Conservation (phyloP, 192 early-diverging fungal species). For the Chytriomyces confervae region DNA sequence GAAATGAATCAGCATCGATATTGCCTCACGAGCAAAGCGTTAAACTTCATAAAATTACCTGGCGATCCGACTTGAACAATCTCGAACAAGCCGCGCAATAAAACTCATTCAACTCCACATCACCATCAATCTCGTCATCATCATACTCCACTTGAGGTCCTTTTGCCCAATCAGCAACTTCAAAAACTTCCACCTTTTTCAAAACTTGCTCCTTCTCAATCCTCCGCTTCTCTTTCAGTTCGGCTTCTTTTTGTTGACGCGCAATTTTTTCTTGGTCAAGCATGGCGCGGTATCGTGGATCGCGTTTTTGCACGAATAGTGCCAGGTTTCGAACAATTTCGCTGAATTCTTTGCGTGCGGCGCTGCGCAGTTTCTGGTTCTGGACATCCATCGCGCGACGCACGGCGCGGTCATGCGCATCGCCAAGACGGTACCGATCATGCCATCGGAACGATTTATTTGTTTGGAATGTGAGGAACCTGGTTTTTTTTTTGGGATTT, state of each 20-base stretch:
- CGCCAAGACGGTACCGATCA: conserved; percentile 84
- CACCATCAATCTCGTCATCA: conserved; percentile 42
- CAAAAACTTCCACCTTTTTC: conserved; percentile 34
- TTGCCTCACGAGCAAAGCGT: neutral
- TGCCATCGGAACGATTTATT: conserved; percentile 92
- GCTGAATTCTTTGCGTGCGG: conserved; percentile 59
- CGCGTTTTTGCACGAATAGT: conserved; percentile 80
- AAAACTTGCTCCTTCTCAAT: conserved; percentile 45
- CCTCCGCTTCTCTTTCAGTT: conserved; percentile 61
- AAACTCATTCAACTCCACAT: conserved; percentile 57
- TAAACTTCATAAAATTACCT: conserved; percentile 34
- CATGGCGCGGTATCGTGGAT: conserved; percentile 83
- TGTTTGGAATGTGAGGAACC: conserved; percentile 81
- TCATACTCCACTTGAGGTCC: conserved; percentile 42
- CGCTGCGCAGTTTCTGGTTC: conserved; percentile 83
- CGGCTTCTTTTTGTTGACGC: conserved; percentile 65
- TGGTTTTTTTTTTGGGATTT: conserved; percentile 12
- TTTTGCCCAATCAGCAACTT: conserved; percentile 46
- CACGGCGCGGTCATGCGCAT: conserved; percentile 80
- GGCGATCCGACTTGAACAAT: conserved; percentile 76
- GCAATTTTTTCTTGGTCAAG: conserved; percentile 63
- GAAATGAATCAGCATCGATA: neutral
- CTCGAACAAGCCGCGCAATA: conserved; percentile 90
- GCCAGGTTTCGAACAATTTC: conserved; percentile 68
- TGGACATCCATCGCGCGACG: conserved; percentile 90